Conservation (phyloP, 1,284 basidiomycete species). For the Stygiomarasmius scandens region DNA sequence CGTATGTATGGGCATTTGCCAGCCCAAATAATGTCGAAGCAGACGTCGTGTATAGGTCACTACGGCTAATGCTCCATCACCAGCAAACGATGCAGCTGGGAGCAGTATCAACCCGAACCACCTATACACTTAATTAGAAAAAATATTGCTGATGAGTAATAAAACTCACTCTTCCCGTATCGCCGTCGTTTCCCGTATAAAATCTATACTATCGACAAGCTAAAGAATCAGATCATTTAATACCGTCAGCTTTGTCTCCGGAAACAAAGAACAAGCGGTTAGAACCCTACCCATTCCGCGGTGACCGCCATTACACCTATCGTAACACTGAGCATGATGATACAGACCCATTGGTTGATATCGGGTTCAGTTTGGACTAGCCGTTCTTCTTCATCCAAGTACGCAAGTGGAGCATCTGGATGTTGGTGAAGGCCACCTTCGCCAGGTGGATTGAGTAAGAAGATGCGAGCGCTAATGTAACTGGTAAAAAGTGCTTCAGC, state of each 20-base stretch:
- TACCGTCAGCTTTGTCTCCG: neutral
- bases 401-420: constrained; percentile 33
- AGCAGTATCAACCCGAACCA: constrained; percentile 52
- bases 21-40: constrained; percentile 18
- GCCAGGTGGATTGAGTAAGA: constrained; percentile 51
- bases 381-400: constrained; percentile 33
- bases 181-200: constrained; percentile 32
- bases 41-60: constrained; percentile 9
- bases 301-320: constrained; percentile 46
- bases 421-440: constrained; percentile 34
- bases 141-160: neutral
- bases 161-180: constrained; percentile 39
- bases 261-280: neutral
- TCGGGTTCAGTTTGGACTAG: constrained; percentile 38
- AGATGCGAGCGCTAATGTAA: constrained; percentile 48
- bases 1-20: constrained; percentile 20
- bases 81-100: constrained; percentile 50
- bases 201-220: constrained; percentile 47
- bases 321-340: constrained; percentile 36
- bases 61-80: constrained; percentile 43
- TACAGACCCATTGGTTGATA: constrained; percentile 45
- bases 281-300: constrained; percentile 44
- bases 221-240: constrained; percentile 16
- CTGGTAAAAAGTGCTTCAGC: no score
- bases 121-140: constrained; percentile 18